Conservation (phyloP, 1,139 yeast species). For the Pichia sp. region DNA sequence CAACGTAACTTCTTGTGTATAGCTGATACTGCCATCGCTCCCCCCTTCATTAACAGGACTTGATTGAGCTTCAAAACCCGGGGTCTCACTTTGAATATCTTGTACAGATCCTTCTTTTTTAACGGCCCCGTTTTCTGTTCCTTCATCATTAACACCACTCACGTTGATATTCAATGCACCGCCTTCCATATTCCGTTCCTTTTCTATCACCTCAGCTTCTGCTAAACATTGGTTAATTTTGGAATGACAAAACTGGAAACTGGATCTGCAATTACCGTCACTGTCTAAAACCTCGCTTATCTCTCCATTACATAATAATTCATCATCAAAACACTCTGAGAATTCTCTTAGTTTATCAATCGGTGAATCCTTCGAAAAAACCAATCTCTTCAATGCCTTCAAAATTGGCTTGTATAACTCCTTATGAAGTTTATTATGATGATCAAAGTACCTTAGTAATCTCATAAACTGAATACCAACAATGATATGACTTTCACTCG, state of each 20-base stretch:
- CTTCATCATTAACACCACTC: slow-evolving; percentile 1
- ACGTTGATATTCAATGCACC: not conserved
- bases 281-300: slow-evolving; percentile 21
- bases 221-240: slow-evolving; percentile 22
- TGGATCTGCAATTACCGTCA: slow-evolving; percentile 19
- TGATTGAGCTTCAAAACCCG: no score
- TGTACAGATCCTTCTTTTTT: not conserved
- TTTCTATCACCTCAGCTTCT: slow-evolving; percentile 22
- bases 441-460: slow-evolving; percentile 32
- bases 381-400: slow-evolving; percentile 45
- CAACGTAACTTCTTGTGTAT: not conserved
- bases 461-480: slow-evolving; percentile 53
- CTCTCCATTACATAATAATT: slow-evolving; percentile 25
- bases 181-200: not conserved
- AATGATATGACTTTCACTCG: slow-evolving; percentile 49
- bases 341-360: slow-evolving; percentile 24
- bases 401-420: slow-evolving; percentile 52
- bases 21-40: not conserved
- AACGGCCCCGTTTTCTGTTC: not conserved
- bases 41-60: no score
- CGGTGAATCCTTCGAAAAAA: slow-evolving; percentile 31
- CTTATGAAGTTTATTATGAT: slow-evolving; percentile 26
- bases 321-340: slow-evolving; percentile 17
- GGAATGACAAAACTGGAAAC: slow-evolving; percentile 19
- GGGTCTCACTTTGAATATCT: no score